phyloP scores from a whole-genome alignment of 2,329 filamentous ascomycete species.

The Kalaharituber pfeilii region DNA sequence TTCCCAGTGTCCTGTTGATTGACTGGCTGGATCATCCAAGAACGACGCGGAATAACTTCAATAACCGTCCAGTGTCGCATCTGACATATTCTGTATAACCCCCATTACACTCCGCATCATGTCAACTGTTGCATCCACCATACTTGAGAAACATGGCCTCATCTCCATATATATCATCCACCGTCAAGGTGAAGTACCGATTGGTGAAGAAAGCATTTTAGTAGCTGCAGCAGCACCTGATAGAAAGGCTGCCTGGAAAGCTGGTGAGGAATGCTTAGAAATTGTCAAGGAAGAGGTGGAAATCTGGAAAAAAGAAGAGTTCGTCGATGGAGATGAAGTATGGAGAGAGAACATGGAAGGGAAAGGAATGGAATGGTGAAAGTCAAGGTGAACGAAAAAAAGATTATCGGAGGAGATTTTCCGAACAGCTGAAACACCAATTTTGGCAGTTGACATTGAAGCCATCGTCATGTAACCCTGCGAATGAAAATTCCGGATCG shows the following conservation, averaged over 20 bases:
- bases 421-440: too few species aligned
- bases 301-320: conserved; percentile 88
- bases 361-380: conserved; percentile 18
- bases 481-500: too few species aligned
- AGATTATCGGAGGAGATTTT: conserved; percentile 3
- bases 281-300: conserved; percentile 73
- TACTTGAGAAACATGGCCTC: conserved; percentile 45
- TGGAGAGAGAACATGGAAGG: conserved; percentile 84
- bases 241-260: conserved; percentile 67
- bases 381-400: conserved; percentile 12
- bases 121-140: conserved; percentile 41
- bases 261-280: conserved; percentile 78
- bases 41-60: conserved; percentile 61
- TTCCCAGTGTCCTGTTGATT: background rate
- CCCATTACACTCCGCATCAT: conserved; percentile 54
- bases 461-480: too few species aligned
- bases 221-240: conserved; percentile 76
- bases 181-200: conserved; percentile 65
- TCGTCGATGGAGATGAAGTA: conserved; percentile 53
- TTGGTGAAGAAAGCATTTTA: conserved; percentile 84
- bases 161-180: conserved; percentile 65
- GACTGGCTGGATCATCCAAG: conserved; percentile 27
- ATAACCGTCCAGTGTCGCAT: conserved; percentile 47
- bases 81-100: conserved; percentile 61
- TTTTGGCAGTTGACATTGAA: too few species aligned